Evolutionary conservation across 345 rosid species (phyloP).

Genomic region (Draba incana): DNA sequence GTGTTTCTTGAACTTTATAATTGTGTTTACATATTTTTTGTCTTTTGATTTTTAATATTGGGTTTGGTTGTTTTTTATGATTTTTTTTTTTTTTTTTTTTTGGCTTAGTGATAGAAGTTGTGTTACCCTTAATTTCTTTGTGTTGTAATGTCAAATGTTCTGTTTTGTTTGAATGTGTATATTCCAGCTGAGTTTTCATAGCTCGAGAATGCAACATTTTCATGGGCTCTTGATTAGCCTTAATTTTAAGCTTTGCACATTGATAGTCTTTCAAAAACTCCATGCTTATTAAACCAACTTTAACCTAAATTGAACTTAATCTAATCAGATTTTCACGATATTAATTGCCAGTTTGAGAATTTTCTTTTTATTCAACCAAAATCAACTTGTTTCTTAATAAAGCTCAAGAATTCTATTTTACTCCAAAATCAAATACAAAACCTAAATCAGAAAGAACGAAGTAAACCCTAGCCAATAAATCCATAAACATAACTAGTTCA

Average conservation of each 20-base stretch:
- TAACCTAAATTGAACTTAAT: no score
- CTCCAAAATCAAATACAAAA: not conserved
- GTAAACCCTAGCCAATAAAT: not conserved
- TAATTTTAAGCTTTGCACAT: slow-evolving; percentile 1
- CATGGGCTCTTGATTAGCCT: slow-evolving; percentile 4
- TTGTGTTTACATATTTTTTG: not conserved
- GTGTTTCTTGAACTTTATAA: slow-evolving; percentile 32
- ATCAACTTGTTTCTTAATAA: no score
- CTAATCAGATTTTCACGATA: no score
- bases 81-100: not conserved
- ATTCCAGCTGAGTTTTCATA: slow-evolving; percentile 37
- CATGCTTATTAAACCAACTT: no score
- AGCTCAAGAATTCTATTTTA: not conserved
- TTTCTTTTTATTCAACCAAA: no score
- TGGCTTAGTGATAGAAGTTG: slow-evolving; percentile 34
- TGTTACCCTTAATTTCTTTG: not conserved
- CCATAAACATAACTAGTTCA: not conserved
- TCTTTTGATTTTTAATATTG: slow-evolving; percentile 16
- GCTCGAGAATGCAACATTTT: slow-evolving; percentile 33
- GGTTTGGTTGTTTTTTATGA: slow-evolving; percentile 17
- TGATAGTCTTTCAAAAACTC: not conserved
- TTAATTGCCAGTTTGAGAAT: not conserved
- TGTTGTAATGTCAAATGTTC: slow-evolving; percentile 12
- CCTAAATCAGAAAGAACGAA: not conserved
- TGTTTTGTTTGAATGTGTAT: slow-evolving; percentile 31